Evolutionary conservation across 2,329 filamentous ascomycete genomes (phyloP), one percentile per base, ranked within the genome.

Genomic region (Balansia obtecta): DNA sequence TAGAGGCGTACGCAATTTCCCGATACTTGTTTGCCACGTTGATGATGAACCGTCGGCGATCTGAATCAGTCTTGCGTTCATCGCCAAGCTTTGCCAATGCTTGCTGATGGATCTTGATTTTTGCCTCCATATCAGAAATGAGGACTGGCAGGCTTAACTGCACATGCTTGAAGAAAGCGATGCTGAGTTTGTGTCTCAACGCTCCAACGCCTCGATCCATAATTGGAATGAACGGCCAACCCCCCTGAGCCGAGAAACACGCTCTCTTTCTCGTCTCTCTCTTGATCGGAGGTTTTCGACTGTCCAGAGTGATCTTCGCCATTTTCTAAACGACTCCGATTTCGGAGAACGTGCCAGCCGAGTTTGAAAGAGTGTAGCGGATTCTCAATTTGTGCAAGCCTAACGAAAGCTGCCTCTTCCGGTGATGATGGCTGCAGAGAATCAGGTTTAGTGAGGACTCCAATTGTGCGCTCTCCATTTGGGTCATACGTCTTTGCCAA

Each of bases 361-460:
- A 0, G 73, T 73, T 0, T 70, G 65, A 33, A 66, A 57, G 32
- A 30, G n/a, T 37, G 27, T 16, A 37, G 10, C 12, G 33, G 30
- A 20, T 46, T n/a, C 32, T 46, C 5, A 10, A 20, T 46, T n/a
- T 46, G 44, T 15, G 16, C 44, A 34, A 46, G 44, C 4, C 16
- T 6, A 30, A 46, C 30, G 44, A 46, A 2, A 67, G 48, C n/a
- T 57, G 57, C 39, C 65, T 56, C 6, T 54, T 55, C 0, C 46
- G 63, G 60, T 0, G 69, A 70, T 3, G 65, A 68, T 1, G 60
- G 52, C 4, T 56, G 56, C 2, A 74, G 57, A 6, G 60, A 60
- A 54, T 80, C 76, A 0, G 74, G 73, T 57, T 80, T 79, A 0
- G 77, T 82, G 50, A 82, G 71, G 50, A 82, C 71, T 0, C 77